Conservation (phyloP, 208 protist genomes). For the Balamuthia mandrillaris region DNA sequence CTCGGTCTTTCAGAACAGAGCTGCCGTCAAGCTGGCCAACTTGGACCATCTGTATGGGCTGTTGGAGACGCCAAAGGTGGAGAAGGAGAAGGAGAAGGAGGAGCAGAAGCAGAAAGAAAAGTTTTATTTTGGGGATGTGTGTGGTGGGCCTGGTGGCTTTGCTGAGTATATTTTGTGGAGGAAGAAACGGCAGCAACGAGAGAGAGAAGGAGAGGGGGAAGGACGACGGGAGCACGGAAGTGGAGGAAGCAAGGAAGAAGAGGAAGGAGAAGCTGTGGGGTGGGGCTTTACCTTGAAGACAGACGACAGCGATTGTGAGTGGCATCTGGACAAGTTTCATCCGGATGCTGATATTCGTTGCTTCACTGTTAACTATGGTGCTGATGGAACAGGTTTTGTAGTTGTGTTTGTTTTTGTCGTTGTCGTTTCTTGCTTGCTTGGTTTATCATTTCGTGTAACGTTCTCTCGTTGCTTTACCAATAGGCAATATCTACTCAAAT, state of each 20-base stretch:
- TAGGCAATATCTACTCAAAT: constrained; percentile 46
- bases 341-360: constrained; percentile 15
- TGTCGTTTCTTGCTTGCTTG: no score
- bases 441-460: no score
- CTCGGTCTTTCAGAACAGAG: constrained; percentile 65
- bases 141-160: constrained; percentile 73
- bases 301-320: constrained; percentile 61
- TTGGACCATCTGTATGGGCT: constrained; percentile 57
- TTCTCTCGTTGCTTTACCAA: neutral
- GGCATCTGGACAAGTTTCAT: constrained; percentile 52
- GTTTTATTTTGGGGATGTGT: constrained; percentile 72
- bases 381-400: no score
- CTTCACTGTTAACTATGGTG: constrained; percentile 54
- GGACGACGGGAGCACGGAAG: no score
- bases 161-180: constrained; percentile 72
- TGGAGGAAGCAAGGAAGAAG: no score
- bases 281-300: constrained; percentile 68
- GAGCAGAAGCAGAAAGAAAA: constrained; percentile 13
- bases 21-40: constrained; percentile 78
- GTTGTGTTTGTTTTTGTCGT: no score
- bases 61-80: no score
- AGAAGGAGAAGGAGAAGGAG: neutral
- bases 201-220: no score
- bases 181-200: constrained; percentile 16
- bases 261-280: constrained; percentile 45